These are phyloP conservation scores for Aspergillus unguis DNA, from an alignment of 2,329 filamentous ascomycete species.

Conservation along the genomic window DNA sequence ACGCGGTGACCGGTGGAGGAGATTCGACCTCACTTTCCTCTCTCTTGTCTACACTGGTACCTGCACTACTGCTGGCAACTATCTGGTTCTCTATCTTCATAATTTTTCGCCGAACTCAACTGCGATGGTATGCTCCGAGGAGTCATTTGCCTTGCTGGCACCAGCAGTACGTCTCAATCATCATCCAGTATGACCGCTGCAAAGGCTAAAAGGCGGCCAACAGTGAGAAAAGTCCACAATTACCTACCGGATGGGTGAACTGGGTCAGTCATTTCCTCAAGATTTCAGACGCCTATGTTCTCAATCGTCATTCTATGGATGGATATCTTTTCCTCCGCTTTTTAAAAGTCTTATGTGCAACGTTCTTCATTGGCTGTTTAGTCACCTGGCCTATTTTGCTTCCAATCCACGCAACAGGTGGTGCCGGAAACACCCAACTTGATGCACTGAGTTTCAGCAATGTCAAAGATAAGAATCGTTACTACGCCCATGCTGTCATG, in stretches of 20 bases:
- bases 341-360: conserved; percentile 70
- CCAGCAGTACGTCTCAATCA: conserved; percentile 33
- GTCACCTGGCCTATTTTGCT: conserved; percentile 86
- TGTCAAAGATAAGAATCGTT: conserved; percentile 59
- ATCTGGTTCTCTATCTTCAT: conserved; percentile 47
- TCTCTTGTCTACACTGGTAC: conserved; percentile 49
- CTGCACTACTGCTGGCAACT: conserved; percentile 43
- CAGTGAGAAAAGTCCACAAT: conserved; percentile 48
- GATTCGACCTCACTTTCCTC: conserved; percentile 50
- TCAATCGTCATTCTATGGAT: conserved; percentile 87
- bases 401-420: conserved; percentile 83
- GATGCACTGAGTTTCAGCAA: conserved; percentile 80
- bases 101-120: conserved; percentile 43
- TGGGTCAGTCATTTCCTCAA: conserved; percentile 54
- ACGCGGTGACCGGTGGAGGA: conserved; percentile 27
- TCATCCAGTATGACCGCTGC: background rate
- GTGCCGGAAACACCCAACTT: conserved; percentile 63
- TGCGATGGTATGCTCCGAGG: conserved; percentile 47
- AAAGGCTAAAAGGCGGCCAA: background rate
- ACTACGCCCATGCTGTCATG: conserved; percentile 75
- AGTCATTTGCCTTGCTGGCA: conserved; percentile 42
- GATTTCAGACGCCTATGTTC: conserved; percentile 70
- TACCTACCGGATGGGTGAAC: conserved; percentile 48
- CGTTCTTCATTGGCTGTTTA: conserved; percentile 75
- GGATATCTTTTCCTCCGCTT: conserved; percentile 90